Evolutionary conservation across 148 eudicot genomes (phyloP).

Genomic region (Drosera capensis): DNA sequence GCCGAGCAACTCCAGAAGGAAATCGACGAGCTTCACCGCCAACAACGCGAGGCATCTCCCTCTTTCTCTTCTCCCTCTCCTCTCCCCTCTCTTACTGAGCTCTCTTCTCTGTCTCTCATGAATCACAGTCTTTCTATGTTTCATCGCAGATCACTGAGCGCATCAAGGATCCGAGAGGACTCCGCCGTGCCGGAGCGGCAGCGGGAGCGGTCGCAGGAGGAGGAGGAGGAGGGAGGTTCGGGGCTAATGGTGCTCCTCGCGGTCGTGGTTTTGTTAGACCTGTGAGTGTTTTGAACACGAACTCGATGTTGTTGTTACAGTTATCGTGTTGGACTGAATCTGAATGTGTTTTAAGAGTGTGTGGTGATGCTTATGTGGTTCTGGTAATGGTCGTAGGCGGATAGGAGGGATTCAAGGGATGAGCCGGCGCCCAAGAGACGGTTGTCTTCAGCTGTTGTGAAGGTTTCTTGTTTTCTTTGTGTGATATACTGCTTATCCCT

Average conservation of each 20-base stretch:
- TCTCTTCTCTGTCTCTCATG: background rate
- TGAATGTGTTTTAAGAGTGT: background rate
- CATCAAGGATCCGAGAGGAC: constrained; percentile 80
- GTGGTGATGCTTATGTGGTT: constrained; percentile 1
- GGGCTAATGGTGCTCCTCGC: constrained; percentile 27
- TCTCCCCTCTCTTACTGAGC: no score
- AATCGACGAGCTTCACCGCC: constrained; percentile 71
- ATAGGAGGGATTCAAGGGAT: constrained; percentile 46
- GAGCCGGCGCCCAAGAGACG: constrained; percentile 73
- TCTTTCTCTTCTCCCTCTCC: constrained; percentile 4
- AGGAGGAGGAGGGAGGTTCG: constrained; percentile 34
- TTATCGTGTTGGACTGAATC: no score
- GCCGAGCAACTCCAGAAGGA: constrained; percentile 74
- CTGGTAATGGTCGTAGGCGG: constrained; percentile 33
- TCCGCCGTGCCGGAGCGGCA: constrained; percentile 61
- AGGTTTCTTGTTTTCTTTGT: constrained; percentile 25
- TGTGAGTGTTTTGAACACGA: constrained; percentile 19
- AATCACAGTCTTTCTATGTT: background rate
- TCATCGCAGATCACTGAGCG: constrained; percentile 55
- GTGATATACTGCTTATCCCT: background rate
- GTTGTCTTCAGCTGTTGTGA: constrained; percentile 74
- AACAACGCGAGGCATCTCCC: constrained; percentile 58
- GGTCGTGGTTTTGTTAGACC: constrained; percentile 68
- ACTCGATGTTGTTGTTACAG: no score
- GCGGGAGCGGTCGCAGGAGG: constrained; percentile 44